These are phyloP conservation scores for Ceratocystis smalleyi DNA, from an alignment of 2,329 filamentous ascomycete genomes.

Conservation along the genomic window DNA sequence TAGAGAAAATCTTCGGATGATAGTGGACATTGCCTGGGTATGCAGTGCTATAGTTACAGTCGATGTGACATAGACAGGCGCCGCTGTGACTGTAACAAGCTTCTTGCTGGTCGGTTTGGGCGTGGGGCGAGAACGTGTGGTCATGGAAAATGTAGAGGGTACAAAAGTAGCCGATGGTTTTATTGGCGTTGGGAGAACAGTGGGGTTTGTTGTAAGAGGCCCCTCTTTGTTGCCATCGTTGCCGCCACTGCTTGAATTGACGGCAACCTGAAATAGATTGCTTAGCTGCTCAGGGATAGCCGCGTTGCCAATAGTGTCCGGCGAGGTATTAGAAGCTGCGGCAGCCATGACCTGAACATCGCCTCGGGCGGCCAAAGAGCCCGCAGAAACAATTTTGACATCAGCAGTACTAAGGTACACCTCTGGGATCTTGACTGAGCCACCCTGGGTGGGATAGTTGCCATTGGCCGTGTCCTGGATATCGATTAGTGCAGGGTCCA, in stretches of 20 bases:
- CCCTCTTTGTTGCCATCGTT: conserved; percentile 8
- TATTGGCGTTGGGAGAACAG: not conserved
- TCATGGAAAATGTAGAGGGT: conserved; percentile 14
- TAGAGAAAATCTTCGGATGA: conserved; percentile 7
- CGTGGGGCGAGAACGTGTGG: not conserved
- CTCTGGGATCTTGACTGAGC: conserved; percentile 23
- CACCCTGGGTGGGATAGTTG: conserved; percentile 24
- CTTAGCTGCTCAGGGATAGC: conserved; percentile 33
- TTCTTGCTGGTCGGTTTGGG: conserved; percentile 5
- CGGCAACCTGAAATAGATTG: conserved; percentile 31
- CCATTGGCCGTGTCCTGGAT: conserved; percentile 27
- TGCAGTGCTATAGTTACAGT: conserved; percentile 20
- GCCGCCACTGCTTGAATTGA: not conserved
- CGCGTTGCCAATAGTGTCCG: conserved; percentile 28
- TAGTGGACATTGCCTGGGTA: conserved; percentile 10
- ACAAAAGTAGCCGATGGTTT: not conserved
- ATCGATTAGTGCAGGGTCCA: conserved; percentile 30
- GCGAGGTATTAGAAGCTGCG: conserved; percentile 3
- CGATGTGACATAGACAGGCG: conserved; percentile 25
- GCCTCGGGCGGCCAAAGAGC: not conserved
- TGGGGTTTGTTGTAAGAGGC: conserved; percentile 16
- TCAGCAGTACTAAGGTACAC: conserved; percentile 29
- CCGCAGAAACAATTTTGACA: conserved; percentile 24
- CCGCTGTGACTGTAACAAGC: conserved; percentile 18
- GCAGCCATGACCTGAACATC: not conserved